Base-by-base conservation (phyloP, 2,329 filamentous ascomycete species). In the Fusarium sacchari region DNA sequence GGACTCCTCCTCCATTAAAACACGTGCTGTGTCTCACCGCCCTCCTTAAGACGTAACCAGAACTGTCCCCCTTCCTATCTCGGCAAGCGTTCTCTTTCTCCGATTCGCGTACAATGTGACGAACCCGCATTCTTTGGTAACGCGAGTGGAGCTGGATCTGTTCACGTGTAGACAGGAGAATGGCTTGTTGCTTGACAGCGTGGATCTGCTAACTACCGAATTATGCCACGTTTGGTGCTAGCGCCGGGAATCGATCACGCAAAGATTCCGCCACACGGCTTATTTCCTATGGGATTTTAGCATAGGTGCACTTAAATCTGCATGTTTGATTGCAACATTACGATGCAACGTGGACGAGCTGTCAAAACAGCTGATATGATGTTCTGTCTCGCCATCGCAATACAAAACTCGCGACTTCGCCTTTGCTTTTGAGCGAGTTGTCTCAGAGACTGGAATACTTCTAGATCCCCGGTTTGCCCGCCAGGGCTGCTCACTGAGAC, bases 151-250 rank as follows among this genome's bases (percentile, higher is more conserved):
- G 18, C 13, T 52, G 24, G 15, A 39, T n/a, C 28, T 42, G 36
- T 34, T 52, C 65, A 46, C 58, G 44, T 58, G 58, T 46, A 42
- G 34, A 6, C 36, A 69, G 20, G 50, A 52, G 37, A 69, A 69
- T 56, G 57, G 40, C 43, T 63, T 62, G 49, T 36, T 43, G 28
- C 57, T 20, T 26, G 20, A 49, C 32, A 46, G 30, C 50, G 39
- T 58, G 58, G 67, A 40, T 20, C 30, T 43, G 22, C 42, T 18
- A 69, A 59, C 22, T 53, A 20, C 30, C 44, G 59, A n/a, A 42
- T 50, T 40, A 68, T 55, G 15, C 63, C 32, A 30, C 4, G 22
- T 42, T 34, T 1, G 43, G 63, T 7, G 24, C 20, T 68, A 62
- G 56, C 17, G 11, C 17, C 64, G 37, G 42, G n/a, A 30, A 30